phyloP scores from a whole-genome alignment of 768 basidiomycete genomes.

The Trametes cinnabarina region DNA sequence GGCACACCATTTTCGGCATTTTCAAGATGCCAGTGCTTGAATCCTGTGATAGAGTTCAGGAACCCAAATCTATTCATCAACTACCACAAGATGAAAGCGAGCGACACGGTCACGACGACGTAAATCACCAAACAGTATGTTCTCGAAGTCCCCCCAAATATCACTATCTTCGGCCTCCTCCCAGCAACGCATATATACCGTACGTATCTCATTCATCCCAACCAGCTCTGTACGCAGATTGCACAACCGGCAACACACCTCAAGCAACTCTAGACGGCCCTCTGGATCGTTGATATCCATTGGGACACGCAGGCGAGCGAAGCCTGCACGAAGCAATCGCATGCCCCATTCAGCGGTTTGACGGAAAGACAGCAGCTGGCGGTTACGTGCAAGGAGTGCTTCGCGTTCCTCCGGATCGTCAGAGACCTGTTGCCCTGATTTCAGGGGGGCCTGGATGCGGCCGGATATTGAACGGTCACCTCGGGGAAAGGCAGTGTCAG shows the following conservation, averaged over 20 bases:
- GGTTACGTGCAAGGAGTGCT: slow-evolving; percentile 31
- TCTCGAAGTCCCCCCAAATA: slow-evolving; percentile 38
- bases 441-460: slow-evolving; percentile 39
- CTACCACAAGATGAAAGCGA: slow-evolving; percentile 7
- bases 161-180: slow-evolving; percentile 17
- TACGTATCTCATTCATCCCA: slow-evolving; percentile 42
- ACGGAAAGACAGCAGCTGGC: slow-evolving; percentile 41
- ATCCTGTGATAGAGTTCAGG: too few relatives aligned
- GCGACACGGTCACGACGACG: slow-evolving; percentile 13
- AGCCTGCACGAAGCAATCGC: slow-evolving; percentile 43
- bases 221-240: slow-evolving; percentile 38
- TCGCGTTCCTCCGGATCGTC: slow-evolving; percentile 19
- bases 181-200: slow-evolving; percentile 43
- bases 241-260: slow-evolving; percentile 33
- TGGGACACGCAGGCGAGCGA: slow-evolving; percentile 43
- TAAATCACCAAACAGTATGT: slow-evolving; percentile 36
- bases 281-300: slow-evolving; percentile 33
- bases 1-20: too few relatives aligned
- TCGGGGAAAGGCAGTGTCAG: slow-evolving; percentile 47
- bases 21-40: too few relatives aligned
- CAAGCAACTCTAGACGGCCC: slow-evolving; percentile 34
- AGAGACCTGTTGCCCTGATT: slow-evolving; percentile 28
- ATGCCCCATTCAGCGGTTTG: slow-evolving; percentile 57
- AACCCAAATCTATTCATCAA: neutral
- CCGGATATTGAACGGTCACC: slow-evolving; percentile 33